These are phyloP conservation scores for Moringa oleifera DNA, from an alignment of 345 rosid genomes.

Conservation along the genomic window DNA sequence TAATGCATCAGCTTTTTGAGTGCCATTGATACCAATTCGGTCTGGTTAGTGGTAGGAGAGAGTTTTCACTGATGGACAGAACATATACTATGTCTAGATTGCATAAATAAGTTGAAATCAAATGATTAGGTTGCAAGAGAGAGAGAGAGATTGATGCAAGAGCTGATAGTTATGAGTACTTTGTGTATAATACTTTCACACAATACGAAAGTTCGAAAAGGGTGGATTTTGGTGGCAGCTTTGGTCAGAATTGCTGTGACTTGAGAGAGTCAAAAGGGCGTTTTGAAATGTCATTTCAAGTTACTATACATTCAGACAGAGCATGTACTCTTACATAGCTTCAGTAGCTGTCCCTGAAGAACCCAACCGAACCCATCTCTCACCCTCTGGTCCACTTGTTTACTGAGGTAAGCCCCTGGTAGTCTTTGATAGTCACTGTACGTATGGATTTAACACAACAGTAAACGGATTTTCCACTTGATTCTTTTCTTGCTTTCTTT, in stretches of 20 bases:
- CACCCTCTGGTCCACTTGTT: neutral
- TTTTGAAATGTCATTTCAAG: constrained; percentile 38
- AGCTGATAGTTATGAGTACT: no score
- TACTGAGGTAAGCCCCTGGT: neutral
- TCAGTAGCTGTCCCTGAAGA: constrained; percentile 5
- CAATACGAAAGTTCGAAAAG: constrained; percentile 2
- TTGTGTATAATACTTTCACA: no score
- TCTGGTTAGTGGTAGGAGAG: constrained; percentile 3
- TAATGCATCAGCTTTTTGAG: constrained; percentile 13
- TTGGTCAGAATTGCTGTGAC: constrained; percentile 7
- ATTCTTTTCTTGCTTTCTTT: neutral
- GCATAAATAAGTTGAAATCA: constrained; percentile 20
- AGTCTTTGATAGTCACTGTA: neutral
- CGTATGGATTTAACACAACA: neutral
- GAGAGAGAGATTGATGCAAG: no score
- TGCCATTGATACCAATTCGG: constrained; percentile 15
- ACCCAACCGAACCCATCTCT: neutral
- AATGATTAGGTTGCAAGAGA: constrained; percentile 33
- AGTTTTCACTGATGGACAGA: constrained; percentile 19
- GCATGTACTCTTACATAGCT: constrained; percentile 11
- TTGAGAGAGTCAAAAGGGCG: constrained; percentile 2
- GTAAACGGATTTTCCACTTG: neutral
- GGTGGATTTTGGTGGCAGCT: constrained; percentile 36
- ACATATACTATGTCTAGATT: constrained; percentile 27
- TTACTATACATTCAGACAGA: constrained; percentile 21